phyloP scores from a whole-genome alignment of 768 basidiomycete species.

The Galerina sulciceps region DNA sequence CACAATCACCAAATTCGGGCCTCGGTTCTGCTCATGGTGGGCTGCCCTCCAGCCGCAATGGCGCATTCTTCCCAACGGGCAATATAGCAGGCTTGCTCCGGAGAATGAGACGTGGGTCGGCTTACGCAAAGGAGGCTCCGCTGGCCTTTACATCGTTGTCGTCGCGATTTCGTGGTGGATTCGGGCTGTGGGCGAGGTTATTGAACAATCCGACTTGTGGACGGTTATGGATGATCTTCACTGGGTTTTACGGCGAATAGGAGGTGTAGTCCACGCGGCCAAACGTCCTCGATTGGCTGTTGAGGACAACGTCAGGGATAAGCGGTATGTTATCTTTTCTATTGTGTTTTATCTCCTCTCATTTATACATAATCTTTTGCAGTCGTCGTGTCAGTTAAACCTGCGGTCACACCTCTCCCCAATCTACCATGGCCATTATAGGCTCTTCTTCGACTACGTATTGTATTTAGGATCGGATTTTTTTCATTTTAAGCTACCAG shows the following conservation, averaged over 20 bases:
- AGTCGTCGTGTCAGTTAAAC: too few relatives aligned
- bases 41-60: background rate
- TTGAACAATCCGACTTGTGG: background rate
- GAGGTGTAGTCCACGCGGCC: too few relatives aligned
- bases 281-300: too few relatives aligned
- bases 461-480: too few relatives aligned
- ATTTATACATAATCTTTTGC: too few relatives aligned
- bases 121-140: background rate
- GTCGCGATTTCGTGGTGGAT: constrained; percentile 7
- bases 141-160: constrained; percentile 3
- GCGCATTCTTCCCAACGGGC: background rate
- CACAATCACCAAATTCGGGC: background rate
- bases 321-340: too few relatives aligned
- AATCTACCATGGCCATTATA: too few relatives aligned
- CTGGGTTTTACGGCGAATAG: constrained; percentile 1
- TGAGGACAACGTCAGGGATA: too few relatives aligned
- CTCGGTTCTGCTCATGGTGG: background rate
- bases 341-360: too few relatives aligned
- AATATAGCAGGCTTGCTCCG: background rate
- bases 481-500: too few relatives aligned
- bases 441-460: too few relatives aligned
- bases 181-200: background rate
- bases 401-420: too few relatives aligned
- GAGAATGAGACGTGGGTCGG: background rate
- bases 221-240: background rate